Evolutionary conservation across 306 rosid species (phyloP).

Genomic region (Fagus crenata): DNA sequence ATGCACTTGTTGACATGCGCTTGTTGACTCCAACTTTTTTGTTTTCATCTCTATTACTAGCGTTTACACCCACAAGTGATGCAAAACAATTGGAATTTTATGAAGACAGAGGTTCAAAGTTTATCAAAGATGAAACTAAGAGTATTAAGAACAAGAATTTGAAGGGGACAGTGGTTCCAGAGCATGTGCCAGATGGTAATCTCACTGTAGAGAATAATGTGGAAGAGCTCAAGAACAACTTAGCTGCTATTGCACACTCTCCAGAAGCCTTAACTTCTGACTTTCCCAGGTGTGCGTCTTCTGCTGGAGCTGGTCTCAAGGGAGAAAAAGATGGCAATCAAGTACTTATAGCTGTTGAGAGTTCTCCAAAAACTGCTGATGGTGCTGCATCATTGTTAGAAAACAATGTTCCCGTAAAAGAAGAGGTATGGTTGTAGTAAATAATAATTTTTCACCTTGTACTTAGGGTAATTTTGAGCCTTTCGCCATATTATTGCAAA

Average conservation of each 20-base stretch:
- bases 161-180: conserved; percentile 49
- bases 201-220: conserved; percentile 37
- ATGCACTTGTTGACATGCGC: conserved; percentile 38
- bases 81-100: conserved; percentile 83
- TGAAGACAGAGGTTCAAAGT: conserved; percentile 75
- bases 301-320: conserved; percentile 43
- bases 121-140: conserved; percentile 52
- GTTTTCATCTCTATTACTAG: conserved; percentile 62
- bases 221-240: conserved; percentile 47
- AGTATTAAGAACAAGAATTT: conserved; percentile 55
- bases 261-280: conserved; percentile 54
- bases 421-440: conserved; percentile 50
- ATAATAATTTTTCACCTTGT: conserved; percentile 15
- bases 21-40: conserved; percentile 48
- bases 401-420: conserved; percentile 36
- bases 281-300: conserved; percentile 28
- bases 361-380: conserved; percentile 52
- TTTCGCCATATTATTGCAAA: not conserved
- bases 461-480: not conserved
- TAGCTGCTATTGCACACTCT: conserved; percentile 47
- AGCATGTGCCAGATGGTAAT: conserved; percentile 48
- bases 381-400: conserved; percentile 45
- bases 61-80: conserved; percentile 68
- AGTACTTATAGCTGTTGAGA: conserved; percentile 35
- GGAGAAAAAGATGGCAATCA: conserved; percentile 53